Evolutionary conservation across 257 asterid genomes (phyloP), one percentile per base, ranked within the genome.

Genomic region (Verbascum thapsus): DNA sequence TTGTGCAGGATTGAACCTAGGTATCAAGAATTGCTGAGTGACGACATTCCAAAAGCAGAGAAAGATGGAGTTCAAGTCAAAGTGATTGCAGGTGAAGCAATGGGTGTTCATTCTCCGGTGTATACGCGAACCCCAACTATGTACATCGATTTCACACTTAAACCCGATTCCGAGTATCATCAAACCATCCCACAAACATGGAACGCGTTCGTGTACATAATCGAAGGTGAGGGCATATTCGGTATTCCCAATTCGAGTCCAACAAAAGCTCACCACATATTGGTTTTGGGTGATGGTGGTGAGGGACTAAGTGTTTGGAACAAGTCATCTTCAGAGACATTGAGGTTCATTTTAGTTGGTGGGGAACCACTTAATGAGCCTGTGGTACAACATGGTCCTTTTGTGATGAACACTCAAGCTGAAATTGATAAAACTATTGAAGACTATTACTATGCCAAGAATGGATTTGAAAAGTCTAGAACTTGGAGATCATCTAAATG

Each of bases 381-480:
- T 1, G 92, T 91, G 10, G 95, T 73, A 47, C 95, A 86, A 71
- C 83, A 85, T 45, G 98, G 98, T 53, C 98, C 98, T 7, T 91
- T 91, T 76, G 98, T 91, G 78, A 91, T 91, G 98, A 91, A 88
- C 77, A 80, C 98, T 7, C 85, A 89, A 44, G 95, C 84, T 49
- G 95, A 91, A 55, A 85, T 88, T 34, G 88, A 88, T 39, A 75
- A 79, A 74, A 80, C 98, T 8, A 80, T 86, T 18, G 90, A 91
- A 45, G 98, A 91, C 53, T 91, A 88, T 74, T 82, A 78, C 19
- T 78, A 83, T 64, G 72, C 71, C 66, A 83, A 75, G 80, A 88
- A 91, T 78, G 98, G 98, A 3, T 91, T 91, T 69, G 98, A 91
- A 72, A 73, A 71, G 88, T 96, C 95, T 12, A 88, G 80, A 61